Percentiles rank a stretch among this genome's conserved stretches.
phyloP scores from a whole-genome alignment of 2,329 filamentous ascomycete species.

The Sporothrix pallida region DNA sequence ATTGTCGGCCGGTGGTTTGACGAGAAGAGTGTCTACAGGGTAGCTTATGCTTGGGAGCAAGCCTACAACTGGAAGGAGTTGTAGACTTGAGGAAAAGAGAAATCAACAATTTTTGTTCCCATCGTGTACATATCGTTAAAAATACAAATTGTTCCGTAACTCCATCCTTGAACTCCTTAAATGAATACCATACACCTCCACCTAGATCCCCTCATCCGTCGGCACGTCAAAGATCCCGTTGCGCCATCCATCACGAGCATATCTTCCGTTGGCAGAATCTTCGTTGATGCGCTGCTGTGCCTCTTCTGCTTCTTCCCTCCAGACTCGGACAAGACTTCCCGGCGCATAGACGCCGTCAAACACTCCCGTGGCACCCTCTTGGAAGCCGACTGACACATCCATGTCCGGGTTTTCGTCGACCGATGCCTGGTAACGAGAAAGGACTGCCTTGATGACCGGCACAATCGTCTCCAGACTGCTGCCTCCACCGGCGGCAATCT shows the following conservation, averaged over 20 bases:
- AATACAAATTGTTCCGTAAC: background rate
- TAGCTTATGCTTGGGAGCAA: slow-evolving; percentile 34
- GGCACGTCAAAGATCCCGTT: slow-evolving; percentile 77
- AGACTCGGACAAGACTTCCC: slow-evolving; percentile 86
- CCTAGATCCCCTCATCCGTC: slow-evolving; percentile 32
- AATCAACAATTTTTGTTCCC: background rate
- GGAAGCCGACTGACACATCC: slow-evolving; percentile 70
- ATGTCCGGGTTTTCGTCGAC: slow-evolving; percentile 71
- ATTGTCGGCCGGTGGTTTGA: slow-evolving; percentile 20
- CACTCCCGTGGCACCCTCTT: slow-evolving; percentile 59
- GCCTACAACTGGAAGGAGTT: slow-evolving; percentile 36
- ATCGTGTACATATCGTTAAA: background rate
- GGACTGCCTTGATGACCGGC: slow-evolving; percentile 9
- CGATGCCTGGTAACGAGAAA: slow-evolving; percentile 41
- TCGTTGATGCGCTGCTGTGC: slow-evolving; percentile 73
- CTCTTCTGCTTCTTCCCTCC: slow-evolving; percentile 76
- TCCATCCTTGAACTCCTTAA: too few species aligned
- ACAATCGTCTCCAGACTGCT: slow-evolving; percentile 47
- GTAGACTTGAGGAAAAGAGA: background rate
- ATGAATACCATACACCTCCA: too few species aligned
- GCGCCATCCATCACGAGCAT: slow-evolving; percentile 74
- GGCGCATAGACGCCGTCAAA: slow-evolving; percentile 89
- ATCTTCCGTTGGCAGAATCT: slow-evolving; percentile 52
- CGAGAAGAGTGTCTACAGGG: slow-evolving; percentile 5
- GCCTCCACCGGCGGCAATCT: slow-evolving; percentile 71